A percentile compares a stretch with the other conserved stretches of the same genome.
Evolutionary conservation across 1,139 yeast genomes (phyloP).

Genomic region (Yamadazyma jaroonii): DNA sequence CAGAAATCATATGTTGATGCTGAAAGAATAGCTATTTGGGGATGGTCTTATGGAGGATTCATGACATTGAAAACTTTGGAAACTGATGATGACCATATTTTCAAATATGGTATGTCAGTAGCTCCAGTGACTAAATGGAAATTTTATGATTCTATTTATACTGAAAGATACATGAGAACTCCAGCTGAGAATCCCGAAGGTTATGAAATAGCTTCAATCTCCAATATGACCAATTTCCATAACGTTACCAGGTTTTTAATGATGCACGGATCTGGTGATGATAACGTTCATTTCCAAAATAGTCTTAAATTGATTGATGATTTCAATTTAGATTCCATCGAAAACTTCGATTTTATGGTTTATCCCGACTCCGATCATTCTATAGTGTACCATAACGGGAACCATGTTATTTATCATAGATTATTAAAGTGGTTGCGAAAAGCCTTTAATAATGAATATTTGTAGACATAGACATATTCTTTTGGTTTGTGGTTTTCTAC

Average conservation of each 20-base stretch:
- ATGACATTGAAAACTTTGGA: slow-evolving; percentile 73
- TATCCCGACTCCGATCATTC: slow-evolving; percentile 81
- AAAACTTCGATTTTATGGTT: slow-evolving; percentile 69
- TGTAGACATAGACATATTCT: not conserved
- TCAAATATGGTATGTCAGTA: slow-evolving; percentile 70
- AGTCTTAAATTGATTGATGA: slow-evolving; percentile 61
- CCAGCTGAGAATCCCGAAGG: slow-evolving; percentile 64
- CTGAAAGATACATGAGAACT: slow-evolving; percentile 74
- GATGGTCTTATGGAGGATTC: slow-evolving; percentile 85
- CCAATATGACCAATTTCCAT: slow-evolving; percentile 44
- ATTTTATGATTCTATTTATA: slow-evolving; percentile 71
- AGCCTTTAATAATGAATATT: slow-evolving; percentile 13
- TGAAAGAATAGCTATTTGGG: slow-evolving; percentile 67
- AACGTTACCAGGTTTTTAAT: slow-evolving; percentile 59
- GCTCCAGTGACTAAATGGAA: slow-evolving; percentile 84
- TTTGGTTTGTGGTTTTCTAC: no score
- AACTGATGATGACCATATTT: slow-evolving; percentile 56
- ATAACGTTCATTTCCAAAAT: slow-evolving; percentile 78
- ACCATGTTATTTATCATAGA: slow-evolving; percentile 62
- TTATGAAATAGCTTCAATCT: slow-evolving; percentile 52
- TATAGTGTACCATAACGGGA: slow-evolving; percentile 69
- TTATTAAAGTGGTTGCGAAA: slow-evolving; percentile 55
- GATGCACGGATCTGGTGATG: slow-evolving; percentile 83
- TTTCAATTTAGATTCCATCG: slow-evolving; percentile 55
- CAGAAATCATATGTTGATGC: slow-evolving; percentile 54